Evolutionary conservation across 1,139 yeast species (phyloP).

Genomic region (Kurtzmaniella quercitrusa): DNA sequence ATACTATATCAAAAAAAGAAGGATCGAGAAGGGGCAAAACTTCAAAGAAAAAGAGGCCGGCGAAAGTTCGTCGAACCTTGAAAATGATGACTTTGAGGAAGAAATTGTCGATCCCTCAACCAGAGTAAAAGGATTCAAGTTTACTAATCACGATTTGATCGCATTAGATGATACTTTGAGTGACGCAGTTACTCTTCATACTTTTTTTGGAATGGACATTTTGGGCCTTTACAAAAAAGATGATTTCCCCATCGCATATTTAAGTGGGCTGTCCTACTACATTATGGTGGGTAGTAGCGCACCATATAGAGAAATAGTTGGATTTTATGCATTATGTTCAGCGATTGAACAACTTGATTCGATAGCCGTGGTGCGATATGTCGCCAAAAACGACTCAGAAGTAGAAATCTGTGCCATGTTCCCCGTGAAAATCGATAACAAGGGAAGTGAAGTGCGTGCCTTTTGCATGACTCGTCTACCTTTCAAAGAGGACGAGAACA

Average conservation of each 20-base stretch:
- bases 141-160: constrained; percentile 53
- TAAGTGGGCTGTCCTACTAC: constrained; percentile 55
- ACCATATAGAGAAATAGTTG: constrained; percentile 33
- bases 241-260: constrained; percentile 54
- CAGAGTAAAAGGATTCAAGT: constrained; percentile 55
- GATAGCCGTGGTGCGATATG: constrained; percentile 62
- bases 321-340: constrained; percentile 52
- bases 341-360: constrained; percentile 46
- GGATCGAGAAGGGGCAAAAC: not conserved
- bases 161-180: constrained; percentile 38
- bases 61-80: not conserved
- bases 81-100: constrained; percentile 12
- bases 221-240: constrained; percentile 52
- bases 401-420: constrained; percentile 55
- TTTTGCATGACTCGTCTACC: constrained; percentile 55
- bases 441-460: constrained; percentile 19
- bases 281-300: constrained; percentile 45
- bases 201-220: constrained; percentile 55
- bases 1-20: constrained; percentile 2
- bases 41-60: not conserved
- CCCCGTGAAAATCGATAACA: constrained; percentile 37
- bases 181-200: constrained; percentile 37
- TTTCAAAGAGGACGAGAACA: constrained; percentile 71
- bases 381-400: constrained; percentile 43
- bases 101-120: constrained; percentile 15